A percentile compares a stretch with the other conserved stretches of the same genome.
These are phyloP conservation scores for Candida endomychidarum DNA, from an alignment of 805 yeast genomes.

Conservation along the genomic window DNA sequence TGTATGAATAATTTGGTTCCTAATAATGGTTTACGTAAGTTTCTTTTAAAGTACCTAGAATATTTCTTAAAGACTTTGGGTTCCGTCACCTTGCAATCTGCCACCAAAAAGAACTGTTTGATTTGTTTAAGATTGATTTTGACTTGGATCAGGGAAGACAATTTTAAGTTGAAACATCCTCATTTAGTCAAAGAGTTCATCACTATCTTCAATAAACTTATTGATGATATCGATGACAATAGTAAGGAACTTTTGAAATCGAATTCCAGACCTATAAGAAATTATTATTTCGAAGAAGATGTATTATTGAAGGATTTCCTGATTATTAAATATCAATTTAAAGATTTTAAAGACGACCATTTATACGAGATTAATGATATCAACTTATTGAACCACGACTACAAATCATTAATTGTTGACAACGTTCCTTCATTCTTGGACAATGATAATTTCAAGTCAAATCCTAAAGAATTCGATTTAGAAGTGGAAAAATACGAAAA, in stretches of 20 bases:
- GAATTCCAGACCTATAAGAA: slow-evolving; percentile 44
- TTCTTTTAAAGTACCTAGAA: slow-evolving; percentile 7
- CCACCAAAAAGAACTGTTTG: slow-evolving; percentile 15
- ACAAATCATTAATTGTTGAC: slow-evolving; percentile 12
- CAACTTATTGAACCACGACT: slow-evolving; percentile 25
- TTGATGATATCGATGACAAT: slow-evolving; percentile 8
- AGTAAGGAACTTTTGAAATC: slow-evolving; percentile 12
- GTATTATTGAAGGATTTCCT: slow-evolving; percentile 59
- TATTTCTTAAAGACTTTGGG: slow-evolving; percentile 7
- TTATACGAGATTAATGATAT: slow-evolving; percentile 32
- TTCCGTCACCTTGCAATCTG: background rate
- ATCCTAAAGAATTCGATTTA: background rate
- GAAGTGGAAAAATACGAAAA: slow-evolving; percentile 26
- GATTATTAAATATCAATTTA: slow-evolving; percentile 52
- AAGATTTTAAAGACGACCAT: slow-evolving; percentile 60
- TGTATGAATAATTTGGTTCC: slow-evolving; percentile 20
- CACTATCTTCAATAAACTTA: slow-evolving; percentile 18
- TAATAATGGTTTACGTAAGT: slow-evolving; percentile 10
- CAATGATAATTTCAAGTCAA: slow-evolving; percentile 3
- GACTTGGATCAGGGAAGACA: slow-evolving; percentile 58
- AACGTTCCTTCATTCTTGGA: slow-evolving; percentile 17
- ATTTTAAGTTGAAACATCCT: slow-evolving; percentile 21
- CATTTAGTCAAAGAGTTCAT: slow-evolving; percentile 14
- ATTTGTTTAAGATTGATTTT: slow-evolving; percentile 46
- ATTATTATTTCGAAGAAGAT: slow-evolving; percentile 63